These are phyloP conservation scores for Paulownia fortunei DNA, from an alignment of 257 asterid species.

Conservation along the genomic window DNA sequence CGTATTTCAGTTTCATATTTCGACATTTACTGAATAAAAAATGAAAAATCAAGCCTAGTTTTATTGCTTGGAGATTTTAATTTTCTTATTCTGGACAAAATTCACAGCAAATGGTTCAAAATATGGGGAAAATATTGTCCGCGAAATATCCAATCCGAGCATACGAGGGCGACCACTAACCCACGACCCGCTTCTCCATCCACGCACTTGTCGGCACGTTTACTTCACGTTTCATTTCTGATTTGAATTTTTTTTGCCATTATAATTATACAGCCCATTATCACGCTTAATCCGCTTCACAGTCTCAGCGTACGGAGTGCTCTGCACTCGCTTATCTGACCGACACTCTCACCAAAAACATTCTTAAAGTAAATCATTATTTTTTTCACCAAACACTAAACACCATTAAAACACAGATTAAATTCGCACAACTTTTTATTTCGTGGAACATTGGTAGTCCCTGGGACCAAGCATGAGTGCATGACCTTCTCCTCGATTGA, in stretches of 20 bases:
- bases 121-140: too few relatives aligned
- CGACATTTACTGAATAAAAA: too few relatives aligned
- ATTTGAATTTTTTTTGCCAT: background rate
- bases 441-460: too few relatives aligned
- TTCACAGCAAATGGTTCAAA: too few relatives aligned
- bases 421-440: background rate
- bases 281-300: too few relatives aligned
- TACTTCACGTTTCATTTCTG: background rate
- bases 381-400: background rate
- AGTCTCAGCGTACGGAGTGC: constrained; percentile 11
- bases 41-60: too few relatives aligned
- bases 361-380: background rate
- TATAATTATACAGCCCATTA: too few relatives aligned
- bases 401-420: background rate
- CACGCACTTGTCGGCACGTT: constrained; percentile 25
- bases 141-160: background rate
- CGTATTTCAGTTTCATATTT: too few relatives aligned
- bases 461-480: too few relatives aligned
- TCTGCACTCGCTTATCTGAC: constrained; percentile 3
- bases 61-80: too few relatives aligned
- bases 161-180: constrained; percentile 22
- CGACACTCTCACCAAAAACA: constrained; percentile 16
- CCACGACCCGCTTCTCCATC: background rate
- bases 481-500: too few relatives aligned
- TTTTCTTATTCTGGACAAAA: too few relatives aligned